Percentiles rank a stretch among this genome's conserved stretches.
Conservation (phyloP, 176 grass and related monocot species). For the Rhipidocladum racemiflorum region DNA sequence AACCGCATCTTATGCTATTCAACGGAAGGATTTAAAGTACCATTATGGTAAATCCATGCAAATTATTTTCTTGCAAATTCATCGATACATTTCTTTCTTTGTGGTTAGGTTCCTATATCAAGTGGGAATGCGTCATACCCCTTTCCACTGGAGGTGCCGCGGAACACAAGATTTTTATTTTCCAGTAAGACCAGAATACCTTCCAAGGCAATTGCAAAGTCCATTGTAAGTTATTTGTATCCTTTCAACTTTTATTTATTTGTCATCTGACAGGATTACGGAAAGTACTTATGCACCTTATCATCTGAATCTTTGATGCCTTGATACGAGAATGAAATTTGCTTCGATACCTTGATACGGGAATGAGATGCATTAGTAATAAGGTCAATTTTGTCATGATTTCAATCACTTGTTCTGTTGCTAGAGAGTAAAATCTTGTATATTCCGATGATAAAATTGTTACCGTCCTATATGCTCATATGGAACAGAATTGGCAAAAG, state of each 20-base stretch:
- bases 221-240: constrained; percentile 64
- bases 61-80: neutral
- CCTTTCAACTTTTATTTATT: neutral
- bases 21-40: neutral
- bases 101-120: constrained; percentile 82
- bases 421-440: neutral
- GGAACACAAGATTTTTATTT: constrained; percentile 86
- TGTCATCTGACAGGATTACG: neutral
- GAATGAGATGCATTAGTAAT: neutral
- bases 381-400: constrained; percentile 8
- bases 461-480: constrained; percentile 1
- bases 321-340: neutral
- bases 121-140: constrained; percentile 74
- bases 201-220: constrained; percentile 90
- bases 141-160: constrained; percentile 72
- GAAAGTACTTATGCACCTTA: neutral
- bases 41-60: constrained; percentile 8
- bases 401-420: neutral
- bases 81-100: constrained; percentile 22
- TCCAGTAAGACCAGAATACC: constrained; percentile 67
- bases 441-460: constrained; percentile 9
- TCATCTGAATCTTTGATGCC: neutral
- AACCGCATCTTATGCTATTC: neutral
- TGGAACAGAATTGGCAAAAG: neutral
- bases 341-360: neutral